These are phyloP conservation scores for Stagonosporopsis cucurbitacearum DNA, from an alignment of 2,329 filamentous ascomycete genomes.

Conservation along the genomic window DNA sequence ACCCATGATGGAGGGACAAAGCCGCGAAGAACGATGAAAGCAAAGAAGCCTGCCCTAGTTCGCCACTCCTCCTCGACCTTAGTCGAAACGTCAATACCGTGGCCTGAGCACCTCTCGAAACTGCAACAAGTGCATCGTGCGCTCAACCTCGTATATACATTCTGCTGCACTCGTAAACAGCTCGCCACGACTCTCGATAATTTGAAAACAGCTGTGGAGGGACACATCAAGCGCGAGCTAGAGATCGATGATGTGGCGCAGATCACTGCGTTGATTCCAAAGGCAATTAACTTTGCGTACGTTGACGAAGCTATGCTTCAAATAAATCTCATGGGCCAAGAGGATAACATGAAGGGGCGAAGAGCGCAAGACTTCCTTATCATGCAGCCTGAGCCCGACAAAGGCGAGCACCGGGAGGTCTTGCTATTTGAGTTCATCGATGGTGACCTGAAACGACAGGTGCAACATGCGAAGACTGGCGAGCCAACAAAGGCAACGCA, in stretches of 20 bases:
- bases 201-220: conserved; percentile 82
- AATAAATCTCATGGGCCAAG: conserved; percentile 75
- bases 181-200: conserved; percentile 90
- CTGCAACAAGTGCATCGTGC: conserved; percentile 81
- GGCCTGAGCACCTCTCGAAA: conserved; percentile 76
- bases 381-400: conserved; percentile 44
- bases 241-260: conserved; percentile 80
- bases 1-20: conserved; percentile 63
- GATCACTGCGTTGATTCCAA: conserved; percentile 78
- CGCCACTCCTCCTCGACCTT: conserved; percentile 56
- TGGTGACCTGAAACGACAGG: conserved; percentile 84
- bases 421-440: conserved; percentile 93
- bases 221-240: conserved; percentile 75
- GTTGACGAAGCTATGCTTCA: conserved; percentile 85
- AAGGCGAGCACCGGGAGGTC: conserved; percentile 66
- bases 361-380: conserved; percentile 56
- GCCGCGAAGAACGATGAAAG: conserved; percentile 54
- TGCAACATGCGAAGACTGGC: conserved; percentile 73
- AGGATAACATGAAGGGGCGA: conserved; percentile 68
- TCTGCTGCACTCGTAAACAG: conserved; percentile 91
- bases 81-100: conserved; percentile 64
- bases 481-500: conserved; percentile 71
- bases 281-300: conserved; percentile 81
- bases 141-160: conserved; percentile 91
- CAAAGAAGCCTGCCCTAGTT: conserved; percentile 48